Base-by-base conservation (phyloP, 768 basidiomycete genomes). In the Suillus weaverae region DNA sequence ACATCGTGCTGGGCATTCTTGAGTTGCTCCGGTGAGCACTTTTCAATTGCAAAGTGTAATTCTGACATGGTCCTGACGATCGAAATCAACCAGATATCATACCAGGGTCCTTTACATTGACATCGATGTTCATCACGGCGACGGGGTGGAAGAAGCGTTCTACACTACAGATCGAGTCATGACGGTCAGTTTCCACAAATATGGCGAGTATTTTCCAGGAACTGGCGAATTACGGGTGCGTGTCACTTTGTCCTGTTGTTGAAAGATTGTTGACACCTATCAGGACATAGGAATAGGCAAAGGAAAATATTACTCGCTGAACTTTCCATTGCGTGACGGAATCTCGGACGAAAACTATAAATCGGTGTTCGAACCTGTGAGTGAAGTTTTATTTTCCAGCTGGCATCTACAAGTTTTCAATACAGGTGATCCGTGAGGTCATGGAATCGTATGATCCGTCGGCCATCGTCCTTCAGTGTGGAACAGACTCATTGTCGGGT, bases 91-190 rank as follows among this genome's bases (percentile, higher is more conserved):
- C 69, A 94, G 95, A 69, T 97, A 97, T 77, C 95, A 99, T 73
- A 87, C 86, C 14, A 86, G 97, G 39, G 97, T 99, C 35, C 83
- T 99, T 26, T 99, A 99, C 78, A 95, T 99, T 69, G 97, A 99
- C 73, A 96, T 99, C 64, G 97, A 99, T 74, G 94, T 97, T 1
- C 97, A 99, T 74, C 97, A 99, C 67, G 97, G 97, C 18, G 97
- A 99, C 76, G 97, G 97, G 50, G 97, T 99, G 30, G 97, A 99
- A 74, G 97, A 99, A 77, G 97, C 97, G 0, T 99, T 99, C 76
- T 99, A 99, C 77, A 96, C 95, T 4, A 99, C 97, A 26, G 97
- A 99, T 74, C 85, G 97, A 51, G 97, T 99, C 63, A 99, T 99
- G 97, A 99, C 97, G 0, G 89, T 89, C 72, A 95, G 93, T 70